phyloP scores from a whole-genome alignment of 1,284 basidiomycete genomes.

The Baeospora myosura region DNA sequence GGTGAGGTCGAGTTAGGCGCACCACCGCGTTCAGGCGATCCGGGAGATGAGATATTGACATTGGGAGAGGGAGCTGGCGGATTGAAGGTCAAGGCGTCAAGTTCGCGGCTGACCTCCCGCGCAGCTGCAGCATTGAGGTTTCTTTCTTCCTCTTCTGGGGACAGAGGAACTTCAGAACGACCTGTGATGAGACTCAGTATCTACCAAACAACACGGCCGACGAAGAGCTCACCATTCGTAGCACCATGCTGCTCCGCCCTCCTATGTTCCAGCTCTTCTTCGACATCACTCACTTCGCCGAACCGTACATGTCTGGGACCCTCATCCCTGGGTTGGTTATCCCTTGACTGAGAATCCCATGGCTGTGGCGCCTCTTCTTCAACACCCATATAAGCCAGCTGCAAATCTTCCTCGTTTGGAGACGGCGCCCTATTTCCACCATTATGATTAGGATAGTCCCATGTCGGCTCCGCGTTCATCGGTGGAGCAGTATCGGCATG shows the following conservation, averaged over 20 bases:
- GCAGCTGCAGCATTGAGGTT: slow-evolving; percentile 58
- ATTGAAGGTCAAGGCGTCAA: slow-evolving; percentile 48
- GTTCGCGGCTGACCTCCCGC: slow-evolving; percentile 55
- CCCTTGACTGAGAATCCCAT: too few relatives aligned
- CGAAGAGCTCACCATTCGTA: too few relatives aligned
- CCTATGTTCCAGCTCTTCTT: slow-evolving; percentile 25
- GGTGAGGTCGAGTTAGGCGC: not conserved
- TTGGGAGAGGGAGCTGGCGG: slow-evolving; percentile 23
- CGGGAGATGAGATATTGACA: not conserved
- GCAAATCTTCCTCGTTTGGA: slow-evolving; percentile 11
- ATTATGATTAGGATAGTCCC: too few relatives aligned
- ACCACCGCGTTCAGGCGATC: not conserved
- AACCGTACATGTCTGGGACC: slow-evolving; percentile 32
- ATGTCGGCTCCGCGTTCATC: too few relatives aligned
- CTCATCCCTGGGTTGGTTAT: too few relatives aligned
- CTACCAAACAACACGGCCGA: too few relatives aligned
- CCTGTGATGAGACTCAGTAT: too few relatives aligned
- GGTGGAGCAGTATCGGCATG: too few relatives aligned
- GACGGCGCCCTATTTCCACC: too few relatives aligned
- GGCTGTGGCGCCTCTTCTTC: slow-evolving; percentile 13
- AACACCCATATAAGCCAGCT: slow-evolving; percentile 37
- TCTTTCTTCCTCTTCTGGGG: slow-evolving; percentile 31
- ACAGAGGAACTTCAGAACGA: slow-evolving; percentile 9
- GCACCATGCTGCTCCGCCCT: slow-evolving; percentile 8
- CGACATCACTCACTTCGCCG: slow-evolving; percentile 28